Base-by-base conservation (phyloP, 768 basidiomycete genomes). In the Suillus spraguei region DNA sequence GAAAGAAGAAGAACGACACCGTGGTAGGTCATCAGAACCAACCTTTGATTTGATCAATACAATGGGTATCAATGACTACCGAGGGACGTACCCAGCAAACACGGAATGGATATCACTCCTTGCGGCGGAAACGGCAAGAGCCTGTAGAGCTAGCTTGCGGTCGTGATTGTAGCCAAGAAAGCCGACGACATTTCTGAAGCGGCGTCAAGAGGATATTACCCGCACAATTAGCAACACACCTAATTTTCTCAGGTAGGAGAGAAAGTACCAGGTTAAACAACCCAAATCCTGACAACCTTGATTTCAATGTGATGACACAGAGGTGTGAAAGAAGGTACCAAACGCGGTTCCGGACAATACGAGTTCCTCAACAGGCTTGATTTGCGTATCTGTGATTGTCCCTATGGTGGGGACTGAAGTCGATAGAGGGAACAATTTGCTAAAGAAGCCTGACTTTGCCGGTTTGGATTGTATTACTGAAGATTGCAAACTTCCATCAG, bases 251-350 rank as follows among this genome's bases (percentile, higher is more conserved):
- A 20, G 92, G 92, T 16, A 94, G 76, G 20, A 94, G 73, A 4
- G 90, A 92, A 63, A 94, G 87, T 11, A 92, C 87, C 54, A 94
- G 82, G 70, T 93, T 93, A 77, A 94, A 94, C 32, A 94, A 70
- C 0, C 91, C 90, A 68, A 79, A 87, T 0, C 85, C 82, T 38
- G 54, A 36, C 54, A 63, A 8, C 28, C 38, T 16, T 22, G 52
- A 49, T 22, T 64, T 65, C 13, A 55, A 59, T 33, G 24, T 3
- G 22, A 53, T 16, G n/a, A 42, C 0, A 22, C 49, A 20, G 4
- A 39, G 3, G 39, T 10, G 47, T 33, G 44, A n/a, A 38, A 36
- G 75, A 67, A 54, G 80, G 59, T 63, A 88, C 88, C 92, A 68
- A 92, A 94, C 0, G 92, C 92, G 9, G 88, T 85, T 3, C 92